Evolutionary conservation across 805 yeast genomes (phyloP).

Genomic region (Candida endomychidarum): DNA sequence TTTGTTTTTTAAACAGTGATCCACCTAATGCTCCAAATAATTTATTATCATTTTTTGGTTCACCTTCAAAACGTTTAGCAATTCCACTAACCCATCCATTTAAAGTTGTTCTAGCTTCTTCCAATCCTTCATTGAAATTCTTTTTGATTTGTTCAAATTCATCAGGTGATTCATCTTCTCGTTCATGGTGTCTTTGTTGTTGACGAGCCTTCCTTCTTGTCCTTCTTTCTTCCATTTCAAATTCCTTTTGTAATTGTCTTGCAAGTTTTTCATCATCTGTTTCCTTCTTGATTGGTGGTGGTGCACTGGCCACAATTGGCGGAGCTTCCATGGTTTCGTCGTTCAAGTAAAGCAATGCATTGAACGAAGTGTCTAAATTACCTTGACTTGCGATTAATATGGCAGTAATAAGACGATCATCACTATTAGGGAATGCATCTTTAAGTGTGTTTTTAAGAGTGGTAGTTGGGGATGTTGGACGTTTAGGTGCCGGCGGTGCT

Average conservation of each 20-base stretch:
- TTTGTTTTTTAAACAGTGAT: constrained; percentile 30
- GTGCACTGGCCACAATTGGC: constrained; percentile 33
- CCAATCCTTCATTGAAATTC: constrained; percentile 69
- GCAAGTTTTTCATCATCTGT: constrained; percentile 80
- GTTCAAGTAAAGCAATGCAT: constrained; percentile 75
- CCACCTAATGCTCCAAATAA: constrained; percentile 49
- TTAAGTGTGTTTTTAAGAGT: constrained; percentile 58
- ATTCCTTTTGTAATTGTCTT: constrained; percentile 71
- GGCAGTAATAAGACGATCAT: constrained; percentile 69
- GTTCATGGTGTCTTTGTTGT: constrained; percentile 12
- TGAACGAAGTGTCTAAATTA: constrained; percentile 79
- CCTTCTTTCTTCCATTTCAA: constrained; percentile 41
- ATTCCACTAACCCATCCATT: constrained; percentile 77
- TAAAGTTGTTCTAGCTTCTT: constrained; percentile 74
- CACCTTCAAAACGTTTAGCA: constrained; percentile 46
- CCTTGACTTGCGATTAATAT: constrained; percentile 86
- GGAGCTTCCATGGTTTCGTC: constrained; percentile 65
- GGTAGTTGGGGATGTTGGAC: constrained; percentile 64
- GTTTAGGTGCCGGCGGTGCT: constrained; percentile 42
- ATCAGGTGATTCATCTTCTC: constrained; percentile 41
- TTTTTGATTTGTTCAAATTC: constrained; percentile 66
- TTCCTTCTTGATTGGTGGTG: constrained; percentile 44
- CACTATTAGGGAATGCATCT: constrained; percentile 85
- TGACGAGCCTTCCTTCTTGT: constrained; percentile 27
- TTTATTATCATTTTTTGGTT: constrained; percentile 16